Evolutionary conservation across 306 rosid genomes (phyloP).

Genomic region (Ceratonia siliqua): DNA sequence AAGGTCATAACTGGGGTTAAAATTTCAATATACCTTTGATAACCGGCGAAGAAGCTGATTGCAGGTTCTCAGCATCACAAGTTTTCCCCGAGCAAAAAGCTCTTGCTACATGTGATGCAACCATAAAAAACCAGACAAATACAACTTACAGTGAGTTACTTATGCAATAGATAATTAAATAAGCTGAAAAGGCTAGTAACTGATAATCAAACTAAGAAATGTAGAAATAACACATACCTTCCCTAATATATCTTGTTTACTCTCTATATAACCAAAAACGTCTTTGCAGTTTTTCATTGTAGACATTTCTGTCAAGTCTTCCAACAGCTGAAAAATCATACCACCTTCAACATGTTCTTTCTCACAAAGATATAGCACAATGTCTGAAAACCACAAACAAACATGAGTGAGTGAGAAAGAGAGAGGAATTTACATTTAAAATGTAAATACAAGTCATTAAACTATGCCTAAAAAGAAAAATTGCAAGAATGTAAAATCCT

Average conservation of each 20-base stretch:
- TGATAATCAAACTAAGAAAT: neutral
- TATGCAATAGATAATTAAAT: constrained; percentile 11
- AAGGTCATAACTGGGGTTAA: constrained; percentile 1
- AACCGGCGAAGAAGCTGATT: constrained; percentile 98
- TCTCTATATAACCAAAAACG: constrained; percentile 91
- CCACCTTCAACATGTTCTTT: constrained; percentile 97
- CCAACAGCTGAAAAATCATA: constrained; percentile 94
- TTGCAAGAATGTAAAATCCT: neutral
- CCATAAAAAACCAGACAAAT: constrained; percentile 30
- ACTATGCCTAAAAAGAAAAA: constrained; percentile 5
- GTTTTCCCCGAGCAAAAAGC: constrained; percentile 97
- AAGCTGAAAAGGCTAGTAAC: constrained; percentile 13
- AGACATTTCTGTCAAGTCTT: constrained; percentile 98
- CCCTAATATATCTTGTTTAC: constrained; percentile 92
- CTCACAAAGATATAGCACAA: constrained; percentile 93
- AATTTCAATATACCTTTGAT: constrained; percentile 77
- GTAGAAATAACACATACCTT: constrained; percentile 53
- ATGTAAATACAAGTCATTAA: constrained; percentile 5
- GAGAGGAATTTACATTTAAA: constrained; percentile 10
- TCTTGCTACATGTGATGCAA: constrained; percentile 67
- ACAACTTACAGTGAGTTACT: neutral
- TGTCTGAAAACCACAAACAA: constrained; percentile 55
- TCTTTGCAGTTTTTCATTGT: constrained; percentile 98
- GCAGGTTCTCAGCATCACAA: constrained; percentile 97
- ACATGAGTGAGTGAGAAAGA: constrained; percentile 11